phyloP scores from a whole-genome alignment of 805 yeast genomes.

The Saccharomyces mikatae region DNA sequence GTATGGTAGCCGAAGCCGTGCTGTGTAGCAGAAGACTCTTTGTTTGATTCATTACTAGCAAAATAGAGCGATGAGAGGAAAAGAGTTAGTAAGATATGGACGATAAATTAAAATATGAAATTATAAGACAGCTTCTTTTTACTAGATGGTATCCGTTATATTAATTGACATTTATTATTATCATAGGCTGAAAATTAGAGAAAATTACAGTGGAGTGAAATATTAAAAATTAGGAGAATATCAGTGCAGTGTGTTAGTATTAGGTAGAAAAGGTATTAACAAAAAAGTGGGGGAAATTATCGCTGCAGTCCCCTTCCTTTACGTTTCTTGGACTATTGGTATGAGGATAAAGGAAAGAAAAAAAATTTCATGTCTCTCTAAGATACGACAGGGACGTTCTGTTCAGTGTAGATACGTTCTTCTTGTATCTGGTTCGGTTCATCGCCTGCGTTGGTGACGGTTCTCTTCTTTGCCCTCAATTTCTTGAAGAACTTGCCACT shows the following conservation, averaged over 20 bases:
- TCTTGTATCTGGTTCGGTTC: background rate
- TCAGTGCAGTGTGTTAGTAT: background rate
- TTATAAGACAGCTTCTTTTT: background rate
- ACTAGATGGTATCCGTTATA: background rate
- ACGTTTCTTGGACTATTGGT: background rate
- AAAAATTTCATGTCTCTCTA: background rate
- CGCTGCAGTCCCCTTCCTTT: background rate
- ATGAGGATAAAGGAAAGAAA: background rate
- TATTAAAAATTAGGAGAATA: background rate
- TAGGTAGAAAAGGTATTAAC: background rate
- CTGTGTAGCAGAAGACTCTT: background rate
- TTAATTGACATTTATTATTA: background rate
- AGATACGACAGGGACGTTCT: background rate
- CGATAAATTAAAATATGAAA: background rate
- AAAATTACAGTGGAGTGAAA: background rate
- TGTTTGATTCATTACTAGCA: background rate
- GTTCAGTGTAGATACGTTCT: background rate
- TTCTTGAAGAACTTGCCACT: constrained; percentile 4
- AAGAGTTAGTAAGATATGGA: background rate
- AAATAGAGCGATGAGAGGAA: background rate
- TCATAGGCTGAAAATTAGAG: background rate
- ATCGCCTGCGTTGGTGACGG: background rate
- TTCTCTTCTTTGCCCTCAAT: constrained; percentile 7
- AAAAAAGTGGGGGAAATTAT: too few species aligned
- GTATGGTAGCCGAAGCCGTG: constrained; percentile 3